Percentiles rank a stretch among this genome's conserved stretches.
Evolutionary conservation across 2,329 filamentous ascomycete genomes (phyloP).

Genomic region (Penicillium sp.): DNA sequence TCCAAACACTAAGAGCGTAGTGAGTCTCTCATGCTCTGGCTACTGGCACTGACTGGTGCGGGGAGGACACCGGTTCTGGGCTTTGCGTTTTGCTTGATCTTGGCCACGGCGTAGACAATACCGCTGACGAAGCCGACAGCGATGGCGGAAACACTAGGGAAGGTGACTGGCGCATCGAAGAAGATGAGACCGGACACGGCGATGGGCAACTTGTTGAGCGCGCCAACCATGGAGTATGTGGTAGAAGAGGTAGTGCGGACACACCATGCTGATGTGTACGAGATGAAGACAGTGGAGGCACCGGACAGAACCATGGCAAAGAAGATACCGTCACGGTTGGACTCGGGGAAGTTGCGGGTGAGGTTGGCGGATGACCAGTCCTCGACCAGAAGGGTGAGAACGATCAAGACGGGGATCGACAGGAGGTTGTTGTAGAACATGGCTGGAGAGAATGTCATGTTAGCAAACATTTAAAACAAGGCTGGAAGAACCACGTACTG

Average conservation of each 20-base stretch:
- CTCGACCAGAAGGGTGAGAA: constrained; percentile 78
- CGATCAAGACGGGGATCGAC: constrained; percentile 85
- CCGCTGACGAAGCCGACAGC: constrained; percentile 87
- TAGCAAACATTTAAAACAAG: background rate
- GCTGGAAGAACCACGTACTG: constrained; percentile 62
- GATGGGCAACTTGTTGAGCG: constrained; percentile 96
- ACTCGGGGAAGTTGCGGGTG: constrained; percentile 80
- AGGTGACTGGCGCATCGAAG: constrained; percentile 89
- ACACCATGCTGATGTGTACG: constrained; percentile 99
- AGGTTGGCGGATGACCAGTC: constrained; percentile 91
- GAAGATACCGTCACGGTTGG: constrained; percentile 73
- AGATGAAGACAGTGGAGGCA: constrained; percentile 92
- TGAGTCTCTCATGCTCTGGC: constrained; percentile 83
- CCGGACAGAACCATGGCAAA: constrained; percentile 92
- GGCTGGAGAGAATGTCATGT: constrained; percentile 54
- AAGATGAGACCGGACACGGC: constrained; percentile 89
- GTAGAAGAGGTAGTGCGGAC: constrained; percentile 96
- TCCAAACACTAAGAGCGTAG: constrained; percentile 59
- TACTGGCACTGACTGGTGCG: constrained; percentile 80
- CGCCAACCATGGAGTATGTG: constrained; percentile 98
- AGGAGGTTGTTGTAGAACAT: constrained; percentile 99
- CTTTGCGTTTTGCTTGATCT: constrained; percentile 72
- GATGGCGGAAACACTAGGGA: constrained; percentile 90
- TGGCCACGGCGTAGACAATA: constrained; percentile 83
- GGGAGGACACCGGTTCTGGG: constrained; percentile 67